These are phyloP conservation scores for Haemoproteus tartakovskyi DNA, from an alignment of 169 alveolate species.

Conservation along the genomic window DNA sequence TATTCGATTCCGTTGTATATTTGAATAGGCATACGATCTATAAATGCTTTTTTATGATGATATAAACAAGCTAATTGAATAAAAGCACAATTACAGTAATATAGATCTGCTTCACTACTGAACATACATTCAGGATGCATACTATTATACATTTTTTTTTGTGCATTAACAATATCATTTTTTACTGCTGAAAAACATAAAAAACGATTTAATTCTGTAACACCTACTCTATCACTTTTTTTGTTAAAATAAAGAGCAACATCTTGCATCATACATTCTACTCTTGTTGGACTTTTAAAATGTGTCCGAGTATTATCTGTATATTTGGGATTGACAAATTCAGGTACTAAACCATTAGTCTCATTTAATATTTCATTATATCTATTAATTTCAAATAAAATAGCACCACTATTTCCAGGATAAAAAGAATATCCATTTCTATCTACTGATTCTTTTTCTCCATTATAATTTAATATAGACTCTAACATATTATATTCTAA, in stretches of 20 bases:
- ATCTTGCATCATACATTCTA: constrained; percentile 92
- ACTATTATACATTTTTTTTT: constrained; percentile 67
- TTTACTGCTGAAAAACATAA: constrained; percentile 85
- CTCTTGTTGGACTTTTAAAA: constrained; percentile 87
- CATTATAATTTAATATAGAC: constrained; percentile 78
- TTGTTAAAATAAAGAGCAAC: constrained; percentile 71
- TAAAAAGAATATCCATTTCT: constrained; percentile 81
- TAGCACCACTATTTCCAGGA: constrained; percentile 87
- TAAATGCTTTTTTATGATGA: constrained; percentile 44
- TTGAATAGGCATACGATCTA: constrained; percentile 8
- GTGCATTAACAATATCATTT: constrained; percentile 79
- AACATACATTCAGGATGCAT: constrained; percentile 81
- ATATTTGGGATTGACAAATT: constrained; percentile 91
- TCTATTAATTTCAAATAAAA: constrained; percentile 77
- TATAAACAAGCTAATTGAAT: constrained; percentile 75
- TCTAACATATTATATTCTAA: constrained; percentile 88
- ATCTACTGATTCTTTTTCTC: constrained; percentile 77
- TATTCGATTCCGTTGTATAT: constrained; percentile 16
- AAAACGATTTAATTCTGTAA: constrained; percentile 79
- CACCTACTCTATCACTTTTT: constrained; percentile 78
- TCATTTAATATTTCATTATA: constrained; percentile 78
- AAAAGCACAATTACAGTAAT: constrained; percentile 72
- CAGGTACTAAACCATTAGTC: constrained; percentile 90
- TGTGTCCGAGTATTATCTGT: constrained; percentile 83
- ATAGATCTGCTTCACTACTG: constrained; percentile 83